phyloP scores from a whole-genome alignment of 192 early-diverging fungal species.

The Gaertneriomyces semiglobifer region DNA sequence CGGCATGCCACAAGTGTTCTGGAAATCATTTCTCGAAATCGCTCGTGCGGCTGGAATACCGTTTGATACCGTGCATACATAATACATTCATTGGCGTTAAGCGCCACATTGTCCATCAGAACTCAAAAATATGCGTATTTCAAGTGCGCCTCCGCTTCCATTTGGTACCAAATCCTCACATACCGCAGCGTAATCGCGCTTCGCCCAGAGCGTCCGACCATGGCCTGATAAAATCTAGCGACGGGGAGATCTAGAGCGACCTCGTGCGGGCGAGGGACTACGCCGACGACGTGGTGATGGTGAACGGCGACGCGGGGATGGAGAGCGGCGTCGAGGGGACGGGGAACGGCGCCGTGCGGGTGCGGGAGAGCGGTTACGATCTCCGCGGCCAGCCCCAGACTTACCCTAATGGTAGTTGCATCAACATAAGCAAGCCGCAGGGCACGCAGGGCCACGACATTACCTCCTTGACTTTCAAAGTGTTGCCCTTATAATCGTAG shows the following conservation, averaged over 20 bases:
- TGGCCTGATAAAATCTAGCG: not conserved
- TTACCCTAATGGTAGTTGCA: not conserved
- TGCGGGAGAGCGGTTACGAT: not conserved
- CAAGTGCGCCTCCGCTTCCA: too few relatives aligned
- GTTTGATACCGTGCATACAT: too few relatives aligned
- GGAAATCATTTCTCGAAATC: too few relatives aligned
- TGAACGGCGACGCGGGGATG: slow-evolving; percentile 7
- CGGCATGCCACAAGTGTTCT: too few relatives aligned
- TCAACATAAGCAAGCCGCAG: not conserved
- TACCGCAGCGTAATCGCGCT: too few relatives aligned
- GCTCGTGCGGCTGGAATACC: too few relatives aligned
- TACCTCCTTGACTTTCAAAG: slow-evolving; percentile 42
- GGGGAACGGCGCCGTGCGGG: not conserved
- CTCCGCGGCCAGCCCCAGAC: not conserved
- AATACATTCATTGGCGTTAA: too few relatives aligned
- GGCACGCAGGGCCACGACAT: not conserved
- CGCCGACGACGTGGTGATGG: slow-evolving; percentile 3
- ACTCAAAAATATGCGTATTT: too few relatives aligned
- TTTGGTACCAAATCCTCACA: too few relatives aligned
- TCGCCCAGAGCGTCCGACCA: too few relatives aligned
- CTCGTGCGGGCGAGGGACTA: not conserved
- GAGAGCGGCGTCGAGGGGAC: slow-evolving; percentile 1
- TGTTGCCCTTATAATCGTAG: slow-evolving; percentile 49
- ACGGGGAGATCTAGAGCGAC: not conserved
- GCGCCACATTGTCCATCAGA: too few relatives aligned